Conservation (phyloP, 2,329 filamentous ascomycete species). For the Xylariales sp. region DNA sequence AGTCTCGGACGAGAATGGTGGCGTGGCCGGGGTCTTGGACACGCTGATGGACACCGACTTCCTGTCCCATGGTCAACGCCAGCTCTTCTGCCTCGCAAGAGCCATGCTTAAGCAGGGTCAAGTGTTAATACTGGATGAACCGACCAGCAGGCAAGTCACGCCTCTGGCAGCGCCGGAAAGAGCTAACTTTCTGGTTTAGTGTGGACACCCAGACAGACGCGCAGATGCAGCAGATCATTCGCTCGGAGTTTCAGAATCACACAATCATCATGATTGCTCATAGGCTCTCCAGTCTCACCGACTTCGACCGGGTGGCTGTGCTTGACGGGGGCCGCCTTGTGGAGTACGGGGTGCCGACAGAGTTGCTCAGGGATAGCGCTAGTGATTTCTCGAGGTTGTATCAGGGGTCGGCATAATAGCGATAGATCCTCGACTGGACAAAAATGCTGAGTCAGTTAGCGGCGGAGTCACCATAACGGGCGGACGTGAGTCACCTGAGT, state of each 20-base stretch:
- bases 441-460: too few relatives aligned
- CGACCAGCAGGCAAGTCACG: slow-evolving; percentile 12
- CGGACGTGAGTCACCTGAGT: too few relatives aligned
- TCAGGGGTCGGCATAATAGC: neutral
- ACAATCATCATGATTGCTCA: slow-evolving; percentile 32
- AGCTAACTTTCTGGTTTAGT: too few relatives aligned
- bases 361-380: slow-evolving; percentile 2
- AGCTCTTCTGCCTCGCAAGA: slow-evolving; percentile 60
- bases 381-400: slow-evolving; percentile 10
- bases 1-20: slow-evolving; percentile 42
- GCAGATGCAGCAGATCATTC: slow-evolving; percentile 10
- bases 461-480: too few relatives aligned
- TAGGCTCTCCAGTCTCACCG: slow-evolving; percentile 26
- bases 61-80: slow-evolving; percentile 57
- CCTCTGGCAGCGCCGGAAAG: too few relatives aligned
- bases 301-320: slow-evolving; percentile 30
- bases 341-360: slow-evolving; percentile 22
- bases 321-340: slow-evolving; percentile 24
- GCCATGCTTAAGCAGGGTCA: slow-evolving; percentile 56
- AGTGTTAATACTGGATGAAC: slow-evolving; percentile 60
- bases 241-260: slow-evolving; percentile 18
- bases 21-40: slow-evolving; percentile 3
- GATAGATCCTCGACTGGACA: neutral
- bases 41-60: slow-evolving; percentile 7
- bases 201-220: slow-evolving; percentile 11